Conservation (phyloP, 2,329 filamentous ascomycete species). For the Penicillium verrucosum region DNA sequence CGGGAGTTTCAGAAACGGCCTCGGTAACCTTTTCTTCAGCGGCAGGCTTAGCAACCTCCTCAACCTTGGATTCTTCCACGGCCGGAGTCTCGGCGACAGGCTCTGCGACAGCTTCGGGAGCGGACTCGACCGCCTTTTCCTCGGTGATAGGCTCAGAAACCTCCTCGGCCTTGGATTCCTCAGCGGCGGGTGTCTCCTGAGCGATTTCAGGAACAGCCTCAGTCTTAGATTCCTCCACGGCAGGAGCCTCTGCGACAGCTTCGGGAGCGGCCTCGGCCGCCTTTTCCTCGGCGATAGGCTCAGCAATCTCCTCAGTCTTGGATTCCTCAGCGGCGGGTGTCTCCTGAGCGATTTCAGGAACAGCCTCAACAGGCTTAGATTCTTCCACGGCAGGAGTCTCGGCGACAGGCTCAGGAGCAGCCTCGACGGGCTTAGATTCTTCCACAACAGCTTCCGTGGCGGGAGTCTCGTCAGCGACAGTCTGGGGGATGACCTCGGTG, state of each 20-base stretch:
- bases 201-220: slow-evolving; percentile 6
- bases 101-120: not conserved
- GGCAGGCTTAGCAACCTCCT: too few species aligned
- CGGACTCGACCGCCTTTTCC: slow-evolving; percentile 1
- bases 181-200: not conserved
- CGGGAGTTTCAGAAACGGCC: too few species aligned
- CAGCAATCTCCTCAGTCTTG: not conserved
- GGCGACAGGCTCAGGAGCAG: slow-evolving; percentile 1
- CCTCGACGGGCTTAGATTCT: not conserved
- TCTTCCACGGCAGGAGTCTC: not conserved
- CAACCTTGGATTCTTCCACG: not conserved
- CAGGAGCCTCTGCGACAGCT: not conserved
- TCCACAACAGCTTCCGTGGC: slow-evolving; percentile 5
- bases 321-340: not conserved
- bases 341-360: slow-evolving; percentile 5
- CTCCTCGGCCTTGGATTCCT: not conserved
- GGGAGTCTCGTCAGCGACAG: slow-evolving; percentile 4
- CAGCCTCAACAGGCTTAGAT: not conserved
- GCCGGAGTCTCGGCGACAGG: not conserved
- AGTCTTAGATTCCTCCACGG: not conserved
- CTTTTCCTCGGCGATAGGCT: slow-evolving; percentile 5
- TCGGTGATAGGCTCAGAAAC: not conserved
- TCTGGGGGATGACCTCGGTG: not conserved
- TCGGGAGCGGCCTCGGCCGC: not conserved
- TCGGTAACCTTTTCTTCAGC: too few species aligned